phyloP scores from a whole-genome alignment of 495 filamentous ascomycete species.

The Daldinia grandis region DNA sequence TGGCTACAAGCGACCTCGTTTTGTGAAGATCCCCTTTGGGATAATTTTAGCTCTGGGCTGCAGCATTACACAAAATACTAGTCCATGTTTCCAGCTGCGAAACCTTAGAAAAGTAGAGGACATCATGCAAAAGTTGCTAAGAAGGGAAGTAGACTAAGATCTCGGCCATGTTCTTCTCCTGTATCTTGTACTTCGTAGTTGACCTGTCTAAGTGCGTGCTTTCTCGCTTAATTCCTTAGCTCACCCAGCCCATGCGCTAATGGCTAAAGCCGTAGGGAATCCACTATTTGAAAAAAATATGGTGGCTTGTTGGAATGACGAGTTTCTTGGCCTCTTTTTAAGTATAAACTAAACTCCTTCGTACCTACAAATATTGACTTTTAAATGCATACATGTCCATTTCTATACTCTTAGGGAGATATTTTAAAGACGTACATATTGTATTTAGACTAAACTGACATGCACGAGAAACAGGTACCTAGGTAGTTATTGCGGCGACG shows the following conservation, averaged over 20 bases:
- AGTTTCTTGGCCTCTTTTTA: slow-evolving; percentile 28
- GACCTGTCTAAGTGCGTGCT: slow-evolving; percentile 21
- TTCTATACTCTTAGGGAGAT: neutral
- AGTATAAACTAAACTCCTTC: slow-evolving; percentile 20
- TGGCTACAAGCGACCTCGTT: slow-evolving; percentile 6
- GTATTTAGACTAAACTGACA: neutral
- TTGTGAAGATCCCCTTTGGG: neutral
- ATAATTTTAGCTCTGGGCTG: neutral
- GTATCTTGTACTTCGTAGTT: slow-evolving; percentile 18
- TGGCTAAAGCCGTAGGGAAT: slow-evolving; percentile 35
- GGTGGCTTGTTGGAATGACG: slow-evolving; percentile 44
- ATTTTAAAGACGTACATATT: neutral
- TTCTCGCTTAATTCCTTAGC: slow-evolving; percentile 38
- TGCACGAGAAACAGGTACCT: neutral
- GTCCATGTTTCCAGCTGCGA: slow-evolving; percentile 1
- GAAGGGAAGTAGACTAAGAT: slow-evolving; percentile 10
- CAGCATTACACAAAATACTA: slow-evolving; percentile 7
- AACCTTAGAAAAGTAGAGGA: slow-evolving; percentile 19
- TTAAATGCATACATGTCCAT: neutral
- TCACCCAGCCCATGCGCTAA: slow-evolving; percentile 19
- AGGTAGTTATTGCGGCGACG: neutral
- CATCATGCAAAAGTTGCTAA: slow-evolving; percentile 9
- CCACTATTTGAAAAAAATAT: slow-evolving; percentile 34
- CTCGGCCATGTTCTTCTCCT: slow-evolving; percentile 14
- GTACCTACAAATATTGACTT: slow-evolving; percentile 3